A percentile compares a stretch with the other conserved stretches of the same genome.
Evolutionary conservation across 2,329 filamentous ascomycete genomes (phyloP).

Genomic region (Sphaerulina populicola): DNA sequence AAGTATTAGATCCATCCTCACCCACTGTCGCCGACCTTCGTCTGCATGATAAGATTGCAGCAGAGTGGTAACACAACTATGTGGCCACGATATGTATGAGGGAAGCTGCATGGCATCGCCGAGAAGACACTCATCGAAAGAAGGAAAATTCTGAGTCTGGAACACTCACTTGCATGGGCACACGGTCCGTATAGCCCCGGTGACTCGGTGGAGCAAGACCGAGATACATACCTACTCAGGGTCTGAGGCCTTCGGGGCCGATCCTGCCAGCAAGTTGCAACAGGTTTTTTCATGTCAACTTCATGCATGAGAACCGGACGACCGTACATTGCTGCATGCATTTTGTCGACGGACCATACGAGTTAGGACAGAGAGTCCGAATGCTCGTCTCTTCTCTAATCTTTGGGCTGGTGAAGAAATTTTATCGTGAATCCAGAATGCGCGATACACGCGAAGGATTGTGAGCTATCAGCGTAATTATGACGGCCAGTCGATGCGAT

Average conservation of each 20-base stretch:
- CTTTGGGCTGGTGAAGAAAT: constrained; percentile 11
- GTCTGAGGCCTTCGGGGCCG: constrained; percentile 5
- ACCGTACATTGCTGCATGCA: constrained; percentile 12
- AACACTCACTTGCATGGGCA: background rate
- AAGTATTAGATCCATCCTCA: background rate
- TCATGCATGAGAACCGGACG: constrained; percentile 12
- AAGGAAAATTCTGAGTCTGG: constrained; percentile 11
- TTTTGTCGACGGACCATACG: constrained; percentile 8
- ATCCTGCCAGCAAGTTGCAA: background rate
- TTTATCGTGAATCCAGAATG: constrained; percentile 11
- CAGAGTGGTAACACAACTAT: constrained; percentile 8
- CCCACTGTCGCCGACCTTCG: background rate
- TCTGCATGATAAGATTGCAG: constrained; percentile 7
- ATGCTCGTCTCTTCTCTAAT: constrained; percentile 6
- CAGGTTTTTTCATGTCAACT: constrained; percentile 10
- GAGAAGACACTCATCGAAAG: constrained; percentile 10
- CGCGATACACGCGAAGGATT: constrained; percentile 12
- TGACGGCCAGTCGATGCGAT: constrained; percentile 7
- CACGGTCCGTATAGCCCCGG: constrained; percentile 7
- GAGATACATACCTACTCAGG: constrained; percentile 4
- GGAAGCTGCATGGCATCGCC: constrained; percentile 3
- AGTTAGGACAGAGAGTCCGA: constrained; percentile 7
- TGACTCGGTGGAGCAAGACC: constrained; percentile 9
- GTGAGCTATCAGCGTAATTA: constrained; percentile 9
- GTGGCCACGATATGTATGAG: constrained; percentile 1